Evolutionary conservation across 768 basidiomycete genomes (phyloP).

Genomic region (Lactarius indigo): DNA sequence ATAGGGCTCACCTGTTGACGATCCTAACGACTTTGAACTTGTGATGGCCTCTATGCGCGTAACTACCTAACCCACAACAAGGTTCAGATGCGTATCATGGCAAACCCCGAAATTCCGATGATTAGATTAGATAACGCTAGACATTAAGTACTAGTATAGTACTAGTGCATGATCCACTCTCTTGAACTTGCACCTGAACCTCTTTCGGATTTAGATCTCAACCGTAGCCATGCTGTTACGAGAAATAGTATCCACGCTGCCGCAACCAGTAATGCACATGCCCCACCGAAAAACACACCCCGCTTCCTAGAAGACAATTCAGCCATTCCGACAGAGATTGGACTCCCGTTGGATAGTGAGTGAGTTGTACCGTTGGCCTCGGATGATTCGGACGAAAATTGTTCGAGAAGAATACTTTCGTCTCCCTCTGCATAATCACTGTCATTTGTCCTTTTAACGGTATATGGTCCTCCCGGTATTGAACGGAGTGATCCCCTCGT

Average conservation of each 20-base stretch:
- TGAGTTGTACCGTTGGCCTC: neutral
- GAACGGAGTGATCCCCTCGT: conserved; percentile 12
- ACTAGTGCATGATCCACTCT: neutral
- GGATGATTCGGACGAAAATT: conserved; percentile 34
- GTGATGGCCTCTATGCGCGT: conserved; percentile 18
- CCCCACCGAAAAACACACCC: conserved; percentile 47
- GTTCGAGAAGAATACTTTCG: conserved; percentile 20
- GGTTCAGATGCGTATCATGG: conserved; percentile 6
- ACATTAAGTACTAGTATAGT: neutral
- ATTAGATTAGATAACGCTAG: neutral
- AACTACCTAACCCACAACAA: neutral
- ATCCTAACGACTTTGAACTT: conserved; percentile 31
- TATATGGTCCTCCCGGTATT: neutral
- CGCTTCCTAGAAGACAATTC: conserved; percentile 28
- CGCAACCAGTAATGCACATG: conserved; percentile 43
- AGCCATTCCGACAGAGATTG: neutral
- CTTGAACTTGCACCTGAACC: conserved; percentile 8
- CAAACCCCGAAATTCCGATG: conserved; percentile 6
- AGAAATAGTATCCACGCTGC: conserved; percentile 64
- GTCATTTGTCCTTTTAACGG: conserved; percentile 4
- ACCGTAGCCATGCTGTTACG: conserved; percentile 53
- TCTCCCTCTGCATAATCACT: conserved; percentile 22
- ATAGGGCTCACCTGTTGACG: conserved; percentile 32
- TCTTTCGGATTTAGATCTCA: conserved; percentile 44
- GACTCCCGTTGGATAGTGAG: neutral